Evolutionary conservation across 257 asterid genomes (phyloP).

Genomic region (Orobanche coerulescens): DNA sequence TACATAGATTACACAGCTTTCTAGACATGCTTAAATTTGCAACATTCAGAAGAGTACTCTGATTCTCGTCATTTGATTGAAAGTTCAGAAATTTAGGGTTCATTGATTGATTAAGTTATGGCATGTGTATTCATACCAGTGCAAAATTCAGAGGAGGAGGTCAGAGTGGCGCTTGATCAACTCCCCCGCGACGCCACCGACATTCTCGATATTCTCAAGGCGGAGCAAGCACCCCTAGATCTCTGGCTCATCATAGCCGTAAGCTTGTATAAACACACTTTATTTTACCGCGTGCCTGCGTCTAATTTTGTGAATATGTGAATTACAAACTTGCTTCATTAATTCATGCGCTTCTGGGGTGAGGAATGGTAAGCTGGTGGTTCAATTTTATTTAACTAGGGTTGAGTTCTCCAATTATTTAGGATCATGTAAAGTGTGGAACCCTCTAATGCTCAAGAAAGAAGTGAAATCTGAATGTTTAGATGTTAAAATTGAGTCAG

Average conservation of each 20-base stretch:
- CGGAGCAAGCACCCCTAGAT: slow-evolving; percentile 98
- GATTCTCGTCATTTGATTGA: background rate
- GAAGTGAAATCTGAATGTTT: background rate
- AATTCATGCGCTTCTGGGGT: background rate
- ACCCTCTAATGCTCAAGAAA: background rate
- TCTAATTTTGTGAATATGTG: background rate
- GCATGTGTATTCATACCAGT: slow-evolving; percentile 80
- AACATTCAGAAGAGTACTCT: background rate
- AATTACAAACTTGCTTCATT: background rate
- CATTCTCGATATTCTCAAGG: slow-evolving; percentile 92
- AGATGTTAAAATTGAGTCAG: background rate
- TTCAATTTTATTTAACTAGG: background rate
- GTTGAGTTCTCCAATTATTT: background rate
- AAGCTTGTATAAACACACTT: slow-evolving; percentile 5
- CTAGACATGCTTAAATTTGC: background rate
- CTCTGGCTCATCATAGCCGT: slow-evolving; percentile 97
- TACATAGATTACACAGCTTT: background rate
- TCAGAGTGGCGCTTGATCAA: slow-evolving; percentile 87
- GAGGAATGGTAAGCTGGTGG: background rate
- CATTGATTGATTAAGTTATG: slow-evolving; percentile 29
- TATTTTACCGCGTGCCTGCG: too few species aligned
- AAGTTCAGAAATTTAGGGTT: slow-evolving; percentile 3
- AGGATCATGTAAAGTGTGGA: background rate
- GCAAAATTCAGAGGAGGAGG: slow-evolving; percentile 97
- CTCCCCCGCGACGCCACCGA: slow-evolving; percentile 98